Percentiles rank a stretch among this genome's conserved stretches.
phyloP scores from a whole-genome alignment of 2,329 filamentous ascomycete genomes.

The Shiraia bambusicola region DNA sequence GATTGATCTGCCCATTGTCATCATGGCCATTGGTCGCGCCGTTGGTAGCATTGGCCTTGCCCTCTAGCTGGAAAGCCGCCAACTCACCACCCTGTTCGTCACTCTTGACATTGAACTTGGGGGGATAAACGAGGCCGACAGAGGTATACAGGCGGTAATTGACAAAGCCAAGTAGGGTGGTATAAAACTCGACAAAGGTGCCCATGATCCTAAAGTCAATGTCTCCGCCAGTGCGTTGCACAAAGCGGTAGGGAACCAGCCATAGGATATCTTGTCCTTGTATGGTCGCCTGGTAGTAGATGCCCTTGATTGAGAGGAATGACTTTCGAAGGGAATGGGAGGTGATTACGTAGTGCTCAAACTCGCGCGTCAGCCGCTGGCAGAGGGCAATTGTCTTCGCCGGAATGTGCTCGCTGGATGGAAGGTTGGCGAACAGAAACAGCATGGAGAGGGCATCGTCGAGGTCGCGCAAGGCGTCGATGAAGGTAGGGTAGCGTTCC shows the following conservation, averaged over 20 bases:
- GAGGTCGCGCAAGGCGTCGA: slow-evolving; percentile 88
- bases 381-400: slow-evolving; percentile 95
- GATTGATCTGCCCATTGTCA: slow-evolving; percentile 33
- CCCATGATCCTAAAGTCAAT: slow-evolving; percentile 99
- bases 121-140: slow-evolving; percentile 89
- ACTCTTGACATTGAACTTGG: slow-evolving; percentile 83
- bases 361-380: slow-evolving; percentile 90
- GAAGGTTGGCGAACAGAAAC: slow-evolving; percentile 95
- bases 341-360: slow-evolving; percentile 94
- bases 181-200: slow-evolving; percentile 98
- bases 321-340: slow-evolving; percentile 92
- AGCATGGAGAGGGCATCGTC: slow-evolving; percentile 97
- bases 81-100: slow-evolving; percentile 90
- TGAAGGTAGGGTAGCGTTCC: slow-evolving; percentile 96
- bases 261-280: slow-evolving; percentile 96
- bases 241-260: slow-evolving; percentile 97
- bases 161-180: slow-evolving; percentile 90
- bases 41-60: slow-evolving; percentile 56
- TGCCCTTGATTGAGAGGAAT: slow-evolving; percentile 97
- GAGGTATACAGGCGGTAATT: slow-evolving; percentile 94
- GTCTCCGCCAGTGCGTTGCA: slow-evolving; percentile 89
- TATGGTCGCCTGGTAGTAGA: slow-evolving; percentile 98
- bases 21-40: slow-evolving; percentile 29
- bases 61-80: slow-evolving; percentile 86
- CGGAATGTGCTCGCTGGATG: slow-evolving; percentile 83